Evolutionary conservation across 495 filamentous ascomycete species (phyloP).

Genomic region (Penicillium salamii): DNA sequence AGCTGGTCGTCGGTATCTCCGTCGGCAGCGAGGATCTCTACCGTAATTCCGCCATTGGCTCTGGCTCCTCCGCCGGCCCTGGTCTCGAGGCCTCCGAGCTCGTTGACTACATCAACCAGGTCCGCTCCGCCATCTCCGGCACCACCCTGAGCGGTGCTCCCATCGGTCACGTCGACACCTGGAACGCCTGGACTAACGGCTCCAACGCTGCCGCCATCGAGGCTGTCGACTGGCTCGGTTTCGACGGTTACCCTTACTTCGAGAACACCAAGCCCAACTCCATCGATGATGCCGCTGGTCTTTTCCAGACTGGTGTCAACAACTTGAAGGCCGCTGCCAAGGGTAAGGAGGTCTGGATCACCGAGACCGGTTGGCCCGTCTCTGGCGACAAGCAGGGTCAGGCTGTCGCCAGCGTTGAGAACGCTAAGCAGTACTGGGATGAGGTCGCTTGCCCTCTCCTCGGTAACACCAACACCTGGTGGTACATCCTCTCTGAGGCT

Average conservation of each 20-base stretch:
- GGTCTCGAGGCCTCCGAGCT: constrained; percentile 59
- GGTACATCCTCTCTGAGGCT: constrained; percentile 69
- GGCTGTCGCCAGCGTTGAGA: constrained; percentile 61
- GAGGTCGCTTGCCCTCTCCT: constrained; percentile 72
- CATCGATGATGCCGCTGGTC: constrained; percentile 55
- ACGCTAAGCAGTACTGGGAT: constrained; percentile 78
- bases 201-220: constrained; percentile 68
- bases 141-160: constrained; percentile 53
- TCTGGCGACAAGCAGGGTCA: constrained; percentile 57
- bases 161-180: constrained; percentile 90
- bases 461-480: constrained; percentile 68
- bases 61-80: constrained; percentile 48
- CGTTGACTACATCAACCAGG: constrained; percentile 63
- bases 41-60: constrained; percentile 63
- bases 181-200: constrained; percentile 78
- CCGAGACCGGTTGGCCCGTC: constrained; percentile 87
- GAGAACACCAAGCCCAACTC: constrained; percentile 65
- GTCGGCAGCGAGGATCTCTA: constrained; percentile 92
- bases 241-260: constrained; percentile 76
- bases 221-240: constrained; percentile 72
- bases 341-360: constrained; percentile 79
- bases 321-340: constrained; percentile 55
- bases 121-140: constrained; percentile 54
- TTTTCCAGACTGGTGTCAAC: constrained; percentile 62
- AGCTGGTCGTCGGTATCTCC: constrained; percentile 77